Evolutionary conservation across 192 early-diverging fungal genomes (phyloP).

Genomic region (Coemansia sp.): DNA sequence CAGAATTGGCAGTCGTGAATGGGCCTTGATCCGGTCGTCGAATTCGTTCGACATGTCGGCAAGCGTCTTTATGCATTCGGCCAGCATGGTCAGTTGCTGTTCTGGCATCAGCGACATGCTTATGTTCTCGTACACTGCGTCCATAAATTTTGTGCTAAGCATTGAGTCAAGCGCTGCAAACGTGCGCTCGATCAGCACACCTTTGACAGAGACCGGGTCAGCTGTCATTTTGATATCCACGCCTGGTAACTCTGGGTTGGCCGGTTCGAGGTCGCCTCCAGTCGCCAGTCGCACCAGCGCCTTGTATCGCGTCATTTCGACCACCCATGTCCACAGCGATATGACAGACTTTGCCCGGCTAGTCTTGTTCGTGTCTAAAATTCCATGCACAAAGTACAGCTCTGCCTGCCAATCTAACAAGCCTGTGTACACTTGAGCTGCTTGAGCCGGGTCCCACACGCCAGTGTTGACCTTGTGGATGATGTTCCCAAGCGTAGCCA

Average conservation of each 20-base stretch:
- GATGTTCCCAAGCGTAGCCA: constrained; percentile 63
- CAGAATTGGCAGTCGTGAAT: constrained; percentile 23
- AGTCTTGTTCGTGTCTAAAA: constrained; percentile 34
- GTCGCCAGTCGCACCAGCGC: constrained; percentile 33
- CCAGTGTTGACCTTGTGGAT: constrained; percentile 50
- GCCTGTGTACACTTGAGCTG: constrained; percentile 28
- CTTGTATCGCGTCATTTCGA: constrained; percentile 47
- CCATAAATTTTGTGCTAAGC: constrained; percentile 29
- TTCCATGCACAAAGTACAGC: constrained; percentile 40
- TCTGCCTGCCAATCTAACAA: constrained; percentile 47
- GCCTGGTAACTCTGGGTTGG: constrained; percentile 11
- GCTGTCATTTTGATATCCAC: constrained; percentile 31
- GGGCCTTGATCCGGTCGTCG: constrained; percentile 20
- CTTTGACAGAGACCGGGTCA: constrained; percentile 29
- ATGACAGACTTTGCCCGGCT: constrained; percentile 19
- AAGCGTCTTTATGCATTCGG: constrained; percentile 36
- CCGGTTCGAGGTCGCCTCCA: constrained; percentile 30
- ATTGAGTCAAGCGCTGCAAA: constrained; percentile 39
- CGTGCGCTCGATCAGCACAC: constrained; percentile 36
- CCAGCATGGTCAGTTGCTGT: constrained; percentile 39
- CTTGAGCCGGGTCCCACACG: constrained; percentile 36
- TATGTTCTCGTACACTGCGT: constrained; percentile 20
- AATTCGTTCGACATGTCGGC: constrained; percentile 26
- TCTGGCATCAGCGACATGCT: constrained; percentile 31
- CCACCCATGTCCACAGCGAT: constrained; percentile 48